These are phyloP conservation scores for Sporothrix mexicana DNA, from an alignment of 2,329 filamentous ascomycete species.

Conservation along the genomic window DNA sequence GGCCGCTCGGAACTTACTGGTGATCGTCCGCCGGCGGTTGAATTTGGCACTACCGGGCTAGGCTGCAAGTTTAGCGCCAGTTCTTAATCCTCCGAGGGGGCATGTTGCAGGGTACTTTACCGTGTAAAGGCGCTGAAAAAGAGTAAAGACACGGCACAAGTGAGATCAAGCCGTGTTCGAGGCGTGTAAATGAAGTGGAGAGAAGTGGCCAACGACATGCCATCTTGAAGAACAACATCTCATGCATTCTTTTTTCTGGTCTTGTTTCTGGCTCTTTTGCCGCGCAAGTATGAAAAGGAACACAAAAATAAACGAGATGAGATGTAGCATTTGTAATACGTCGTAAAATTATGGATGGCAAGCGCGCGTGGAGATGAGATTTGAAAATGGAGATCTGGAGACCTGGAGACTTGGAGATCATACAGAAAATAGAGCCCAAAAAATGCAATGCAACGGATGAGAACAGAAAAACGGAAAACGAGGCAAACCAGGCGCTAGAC, in stretches of 20 bases:
- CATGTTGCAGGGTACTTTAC: too few species aligned
- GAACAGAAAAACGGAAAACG: background rate
- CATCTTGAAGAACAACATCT: background rate
- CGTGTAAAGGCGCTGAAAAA: background rate
- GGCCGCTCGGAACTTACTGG: background rate
- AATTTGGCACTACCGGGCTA: background rate
- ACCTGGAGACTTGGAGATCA: too few species aligned
- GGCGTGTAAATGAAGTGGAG: background rate
- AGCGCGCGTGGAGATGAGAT: too few species aligned
- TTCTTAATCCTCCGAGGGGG: background rate
- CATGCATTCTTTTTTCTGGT: background rate
- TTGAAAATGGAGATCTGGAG: too few species aligned
- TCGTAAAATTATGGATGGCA: too few species aligned
- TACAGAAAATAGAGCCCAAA: too few species aligned
- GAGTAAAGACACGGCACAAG: background rate
- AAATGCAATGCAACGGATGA: too few species aligned
- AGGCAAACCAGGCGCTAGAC: background rate
- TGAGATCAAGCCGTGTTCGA: background rate
- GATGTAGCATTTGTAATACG: too few species aligned
- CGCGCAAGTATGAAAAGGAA: background rate
- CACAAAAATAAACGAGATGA: background rate
- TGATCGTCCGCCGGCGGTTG: constrained; percentile 14
- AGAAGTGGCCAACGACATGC: background rate
- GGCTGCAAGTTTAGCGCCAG: background rate
- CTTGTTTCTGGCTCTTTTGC: background rate